These are phyloP conservation scores for Huntiella decipiens DNA, from an alignment of 2,329 filamentous ascomycete genomes.

Conservation along the genomic window DNA sequence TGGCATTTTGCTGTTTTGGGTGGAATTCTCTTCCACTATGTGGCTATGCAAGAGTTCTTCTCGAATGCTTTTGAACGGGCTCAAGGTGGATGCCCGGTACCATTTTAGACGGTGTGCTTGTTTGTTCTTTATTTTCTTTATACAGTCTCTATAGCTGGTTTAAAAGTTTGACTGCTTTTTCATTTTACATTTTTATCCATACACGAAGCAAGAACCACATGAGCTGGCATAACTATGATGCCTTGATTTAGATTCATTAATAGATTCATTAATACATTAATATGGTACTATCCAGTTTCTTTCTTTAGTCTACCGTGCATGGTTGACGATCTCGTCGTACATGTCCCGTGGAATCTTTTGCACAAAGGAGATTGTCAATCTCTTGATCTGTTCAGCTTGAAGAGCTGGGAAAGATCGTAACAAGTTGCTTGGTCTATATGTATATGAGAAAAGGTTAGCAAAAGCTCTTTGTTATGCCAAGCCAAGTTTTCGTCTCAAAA, in stretches of 20 bases:
- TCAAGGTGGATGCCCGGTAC: conserved; percentile 36
- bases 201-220: background rate
- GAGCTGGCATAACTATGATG: background rate
- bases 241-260: background rate
- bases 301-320: conserved; percentile 43
- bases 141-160: background rate
- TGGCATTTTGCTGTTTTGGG: conserved; percentile 92
- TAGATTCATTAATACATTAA: background rate
- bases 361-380: conserved; percentile 67
- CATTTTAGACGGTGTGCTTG: conserved; percentile 17
- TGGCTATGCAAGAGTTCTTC: conserved; percentile 92
- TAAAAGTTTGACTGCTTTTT: background rate
- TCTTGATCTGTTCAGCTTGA: conserved; percentile 67
- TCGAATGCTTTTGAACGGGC: conserved; percentile 54
- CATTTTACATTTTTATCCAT: background rate
- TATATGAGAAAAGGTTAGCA: conserved; percentile 20
- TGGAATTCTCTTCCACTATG: conserved; percentile 93
- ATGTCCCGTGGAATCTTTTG: conserved; percentile 79
- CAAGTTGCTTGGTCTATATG: conserved; percentile 65
- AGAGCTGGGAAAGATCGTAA: conserved; percentile 73
- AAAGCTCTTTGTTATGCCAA: background rate
- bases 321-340: conserved; percentile 73
- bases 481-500: background rate
- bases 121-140: background rate
- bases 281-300: background rate